Conservation (phyloP, 352 stramenopile genomes). For the Globisporangium mamillatum region DNA sequence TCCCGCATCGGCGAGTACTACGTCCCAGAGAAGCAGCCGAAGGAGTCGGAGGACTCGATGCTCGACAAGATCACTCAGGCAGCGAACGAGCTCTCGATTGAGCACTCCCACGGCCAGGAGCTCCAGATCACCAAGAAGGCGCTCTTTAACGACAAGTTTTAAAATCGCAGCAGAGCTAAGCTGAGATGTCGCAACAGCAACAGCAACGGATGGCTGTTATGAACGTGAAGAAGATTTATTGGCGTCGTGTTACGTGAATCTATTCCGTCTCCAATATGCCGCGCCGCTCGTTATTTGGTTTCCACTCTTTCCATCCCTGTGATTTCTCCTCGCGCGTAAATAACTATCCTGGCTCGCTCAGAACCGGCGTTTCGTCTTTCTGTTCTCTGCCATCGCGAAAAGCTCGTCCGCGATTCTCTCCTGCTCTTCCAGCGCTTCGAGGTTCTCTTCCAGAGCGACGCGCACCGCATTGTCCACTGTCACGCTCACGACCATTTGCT, state of each 20-base stretch:
- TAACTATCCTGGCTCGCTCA: slow-evolving; percentile 25
- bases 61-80: slow-evolving; percentile 87
- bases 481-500: slow-evolving; percentile 58
- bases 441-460: slow-evolving; percentile 49
- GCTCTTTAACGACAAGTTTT: slow-evolving; percentile 84
- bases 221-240: slow-evolving; percentile 8
- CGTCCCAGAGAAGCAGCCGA: slow-evolving; percentile 79
- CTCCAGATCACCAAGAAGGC: slow-evolving; percentile 82
- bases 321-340: background rate
- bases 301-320: background rate
- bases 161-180: slow-evolving; percentile 7
- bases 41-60: slow-evolving; percentile 71
- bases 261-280: background rate
- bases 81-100: slow-evolving; percentile 83
- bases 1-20: slow-evolving; percentile 85
- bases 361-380: slow-evolving; percentile 42
- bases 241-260: background rate
- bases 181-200: background rate
- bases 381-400: slow-evolving; percentile 77
- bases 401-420: slow-evolving; percentile 83
- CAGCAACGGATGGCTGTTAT: slow-evolving; percentile 2
- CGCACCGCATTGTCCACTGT: slow-evolving; percentile 59
- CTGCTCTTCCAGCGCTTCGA: slow-evolving; percentile 73
- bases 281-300: no score
- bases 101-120: slow-evolving; percentile 76